Conservation (phyloP, 1,139 yeast species). For the Hanseniaspora gamundiae region DNA sequence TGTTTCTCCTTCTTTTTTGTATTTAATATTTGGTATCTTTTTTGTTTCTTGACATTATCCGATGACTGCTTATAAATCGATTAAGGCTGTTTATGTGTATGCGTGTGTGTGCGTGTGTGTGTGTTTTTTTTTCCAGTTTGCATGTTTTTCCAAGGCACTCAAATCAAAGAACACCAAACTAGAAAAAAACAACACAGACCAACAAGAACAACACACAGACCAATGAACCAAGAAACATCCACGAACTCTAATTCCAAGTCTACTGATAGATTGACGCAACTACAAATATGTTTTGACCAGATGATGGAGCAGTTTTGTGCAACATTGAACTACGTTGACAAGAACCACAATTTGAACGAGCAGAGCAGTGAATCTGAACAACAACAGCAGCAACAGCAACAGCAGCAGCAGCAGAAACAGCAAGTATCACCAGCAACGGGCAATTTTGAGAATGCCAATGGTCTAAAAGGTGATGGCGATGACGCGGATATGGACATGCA, state of each 20-base stretch:
- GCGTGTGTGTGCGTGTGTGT: too few species aligned
- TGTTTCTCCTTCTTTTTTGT: not conserved
- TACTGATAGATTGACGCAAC: constrained; percentile 81
- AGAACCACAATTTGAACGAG: constrained; percentile 43
- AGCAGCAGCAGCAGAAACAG: not conserved
- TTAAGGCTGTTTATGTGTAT: too few species aligned
- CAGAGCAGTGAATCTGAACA: not conserved
- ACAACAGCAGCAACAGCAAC: not conserved
- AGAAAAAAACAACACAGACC: not conserved
- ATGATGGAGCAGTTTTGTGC: constrained; percentile 87
- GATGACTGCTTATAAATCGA: too few species aligned
- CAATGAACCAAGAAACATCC: not conserved
- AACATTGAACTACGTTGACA: constrained; percentile 74
- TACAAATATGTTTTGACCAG: constrained; percentile 86
- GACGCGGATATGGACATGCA: constrained; percentile 39
- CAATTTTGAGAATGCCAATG: not conserved
- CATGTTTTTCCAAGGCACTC: not conserved
- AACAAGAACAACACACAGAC: not conserved
- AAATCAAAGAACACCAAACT: not conserved
- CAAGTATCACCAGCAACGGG: not conserved
- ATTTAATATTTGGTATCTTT: not conserved
- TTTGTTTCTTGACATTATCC: too few species aligned
- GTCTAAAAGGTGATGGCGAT: constrained; percentile 16
- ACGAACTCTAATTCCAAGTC: not conserved
- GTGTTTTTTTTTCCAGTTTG: too few species aligned